phyloP scores from a whole-genome alignment of 805 yeast species.

The Lachancea dasiensis region DNA sequence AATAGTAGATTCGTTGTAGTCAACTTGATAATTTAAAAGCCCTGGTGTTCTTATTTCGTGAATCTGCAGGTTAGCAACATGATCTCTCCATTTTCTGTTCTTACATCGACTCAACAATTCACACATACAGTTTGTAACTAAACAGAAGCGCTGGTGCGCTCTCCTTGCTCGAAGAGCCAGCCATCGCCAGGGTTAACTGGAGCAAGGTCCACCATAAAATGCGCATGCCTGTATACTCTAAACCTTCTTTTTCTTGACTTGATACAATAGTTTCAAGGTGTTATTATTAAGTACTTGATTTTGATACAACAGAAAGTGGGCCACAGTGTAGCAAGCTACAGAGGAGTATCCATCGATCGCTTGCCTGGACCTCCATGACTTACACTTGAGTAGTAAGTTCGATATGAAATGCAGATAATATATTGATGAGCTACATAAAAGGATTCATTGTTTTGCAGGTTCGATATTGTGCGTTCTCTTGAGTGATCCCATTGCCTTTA shows the following conservation, averaged over 20 bases:
- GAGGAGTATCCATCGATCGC: no score
- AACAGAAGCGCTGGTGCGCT: constrained; percentile 9
- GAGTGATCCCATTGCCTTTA: constrained; percentile 5
- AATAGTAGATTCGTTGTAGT: constrained; percentile 12
- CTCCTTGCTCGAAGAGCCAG: neutral
- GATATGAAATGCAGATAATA: neutral
- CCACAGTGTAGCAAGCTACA: no score
- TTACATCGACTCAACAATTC: no score
- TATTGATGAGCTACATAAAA: neutral
- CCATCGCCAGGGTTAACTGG: neutral
- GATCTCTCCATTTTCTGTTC: no score
- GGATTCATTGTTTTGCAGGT: neutral
- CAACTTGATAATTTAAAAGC: constrained; percentile 16
- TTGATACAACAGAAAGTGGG: no score
- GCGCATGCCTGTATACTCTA: neutral
- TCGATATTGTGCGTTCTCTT: neutral
- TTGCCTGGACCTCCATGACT: no score
- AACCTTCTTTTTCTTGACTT: no score
- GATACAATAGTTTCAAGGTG: no score
- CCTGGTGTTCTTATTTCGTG: constrained; percentile 26
- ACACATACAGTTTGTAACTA: constrained; percentile 13
- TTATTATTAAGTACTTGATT: no score
- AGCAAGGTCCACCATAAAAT: neutral
- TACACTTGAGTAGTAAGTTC: neutral
- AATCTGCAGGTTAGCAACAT: no score